Evolutionary conservation across 1,284 basidiomycete species (phyloP).

Genomic region (Neonothopanus nambi): DNA sequence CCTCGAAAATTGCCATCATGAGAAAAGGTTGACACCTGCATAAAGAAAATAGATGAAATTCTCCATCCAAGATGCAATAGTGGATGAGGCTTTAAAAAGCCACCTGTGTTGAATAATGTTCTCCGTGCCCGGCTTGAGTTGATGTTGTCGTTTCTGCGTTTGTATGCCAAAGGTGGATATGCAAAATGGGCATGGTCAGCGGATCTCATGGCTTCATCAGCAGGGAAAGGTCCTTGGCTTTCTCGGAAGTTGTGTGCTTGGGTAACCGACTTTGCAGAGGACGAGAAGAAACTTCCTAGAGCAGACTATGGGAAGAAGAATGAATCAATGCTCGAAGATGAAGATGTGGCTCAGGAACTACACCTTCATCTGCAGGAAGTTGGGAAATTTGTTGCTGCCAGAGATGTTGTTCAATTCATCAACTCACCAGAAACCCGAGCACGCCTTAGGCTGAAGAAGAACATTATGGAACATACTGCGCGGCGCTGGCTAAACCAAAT

Average conservation of each 20-base stretch:
- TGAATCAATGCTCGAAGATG: constrained; percentile 24
- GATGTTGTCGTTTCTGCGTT: constrained; percentile 10
- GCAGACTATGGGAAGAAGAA: constrained; percentile 10
- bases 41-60: background rate
- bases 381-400: constrained; percentile 25
- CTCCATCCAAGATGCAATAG: background rate
- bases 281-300: background rate
- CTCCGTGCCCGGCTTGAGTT: constrained; percentile 10
- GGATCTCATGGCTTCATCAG: constrained; percentile 6
- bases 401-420: constrained; percentile 28
- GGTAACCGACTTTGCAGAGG: constrained; percentile 5
- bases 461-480: constrained; percentile 23
- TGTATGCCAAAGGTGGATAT: constrained; percentile 1
- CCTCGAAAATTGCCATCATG: too few species aligned
- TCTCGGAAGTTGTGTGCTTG: constrained; percentile 9
- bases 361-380: constrained; percentile 26
- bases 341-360: constrained; percentile 29
- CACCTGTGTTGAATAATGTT: too few species aligned
- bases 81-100: background rate
- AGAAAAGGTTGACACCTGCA: background rate
- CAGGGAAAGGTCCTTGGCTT: constrained; percentile 8
- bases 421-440: constrained; percentile 19
- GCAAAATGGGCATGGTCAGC: constrained; percentile 3
- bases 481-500: constrained; percentile 26
- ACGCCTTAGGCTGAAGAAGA: constrained; percentile 20